A percentile compares a stretch with the other conserved stretches of the same genome.
Evolutionary conservation across 2,329 filamentous ascomycete species (phyloP).

Genomic region (Hortaea werneckii): DNA sequence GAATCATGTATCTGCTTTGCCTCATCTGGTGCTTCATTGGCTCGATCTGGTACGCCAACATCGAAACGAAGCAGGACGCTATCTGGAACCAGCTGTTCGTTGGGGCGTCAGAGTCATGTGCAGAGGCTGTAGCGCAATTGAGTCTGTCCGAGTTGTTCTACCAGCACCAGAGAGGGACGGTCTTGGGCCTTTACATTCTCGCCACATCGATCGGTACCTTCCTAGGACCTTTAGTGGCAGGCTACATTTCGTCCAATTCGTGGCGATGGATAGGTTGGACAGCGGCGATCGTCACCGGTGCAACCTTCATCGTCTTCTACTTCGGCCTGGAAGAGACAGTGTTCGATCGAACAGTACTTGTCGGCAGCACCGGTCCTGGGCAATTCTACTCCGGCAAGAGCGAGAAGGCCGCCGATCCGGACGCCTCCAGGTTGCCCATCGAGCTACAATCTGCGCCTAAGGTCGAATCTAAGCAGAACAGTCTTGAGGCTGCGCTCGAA

Average conservation of each 20-base stretch:
- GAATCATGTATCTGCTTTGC: conserved; percentile 46
- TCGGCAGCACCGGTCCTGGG: neutral
- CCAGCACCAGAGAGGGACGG: conserved; percentile 46
- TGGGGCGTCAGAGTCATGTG: conserved; percentile 47
- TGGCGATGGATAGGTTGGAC: conserved; percentile 49
- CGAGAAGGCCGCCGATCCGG: neutral
- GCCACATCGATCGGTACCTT: conserved; percentile 48
- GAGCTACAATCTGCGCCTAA: neutral
- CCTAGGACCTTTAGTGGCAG: conserved; percentile 43
- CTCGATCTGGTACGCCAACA: conserved; percentile 44
- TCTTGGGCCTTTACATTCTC: conserved; percentile 46
- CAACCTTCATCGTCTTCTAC: conserved; percentile 38
- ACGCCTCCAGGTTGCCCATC: neutral
- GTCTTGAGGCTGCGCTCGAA: neutral
- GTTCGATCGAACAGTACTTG: conserved; percentile 35
- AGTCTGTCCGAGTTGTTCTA: conserved; percentile 49
- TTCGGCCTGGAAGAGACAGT: conserved; percentile 46
- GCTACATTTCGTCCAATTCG: conserved; percentile 38
- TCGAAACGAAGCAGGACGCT: conserved; percentile 35
- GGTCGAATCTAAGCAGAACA: neutral
- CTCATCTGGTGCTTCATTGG: conserved; percentile 41
- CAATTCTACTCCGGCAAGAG: neutral
- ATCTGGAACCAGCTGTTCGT: conserved; percentile 50
- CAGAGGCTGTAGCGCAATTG: conserved; percentile 48
- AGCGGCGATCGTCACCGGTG: conserved; percentile 40